A percentile compares a stretch with the other conserved stretches of the same genome.
Evolutionary conservation across 2,329 filamentous ascomycete genomes (phyloP).

Genomic region (Fusarium cicatricum): DNA sequence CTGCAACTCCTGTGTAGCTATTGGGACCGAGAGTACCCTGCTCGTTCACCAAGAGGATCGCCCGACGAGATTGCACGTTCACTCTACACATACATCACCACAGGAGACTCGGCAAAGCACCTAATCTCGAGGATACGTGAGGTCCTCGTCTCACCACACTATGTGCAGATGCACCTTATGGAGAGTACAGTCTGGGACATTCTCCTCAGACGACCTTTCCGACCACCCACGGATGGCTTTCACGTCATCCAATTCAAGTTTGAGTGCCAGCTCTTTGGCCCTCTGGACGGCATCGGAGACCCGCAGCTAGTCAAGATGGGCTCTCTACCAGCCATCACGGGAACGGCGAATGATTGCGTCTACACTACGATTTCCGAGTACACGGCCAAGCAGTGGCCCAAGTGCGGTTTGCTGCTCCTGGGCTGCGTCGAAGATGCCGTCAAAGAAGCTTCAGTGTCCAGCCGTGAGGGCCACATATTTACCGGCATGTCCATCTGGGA

Average conservation of each 20-base stretch:
- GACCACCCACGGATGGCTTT: conserved; percentile 47
- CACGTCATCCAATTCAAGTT: conserved; percentile 49
- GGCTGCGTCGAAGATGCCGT: conserved; percentile 46
- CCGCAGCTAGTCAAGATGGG: conserved; percentile 43
- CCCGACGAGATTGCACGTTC: conserved; percentile 48
- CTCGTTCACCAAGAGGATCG: conserved; percentile 45
- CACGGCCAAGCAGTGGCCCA: conserved; percentile 44
- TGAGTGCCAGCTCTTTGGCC: conserved; percentile 46
- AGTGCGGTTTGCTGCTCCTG: conserved; percentile 43
- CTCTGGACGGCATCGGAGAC: conserved; percentile 42
- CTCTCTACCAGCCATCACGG: conserved; percentile 46
- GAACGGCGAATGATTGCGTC: conserved; percentile 46
- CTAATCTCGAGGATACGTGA: conserved; percentile 44
- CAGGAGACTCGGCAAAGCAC: conserved; percentile 41
- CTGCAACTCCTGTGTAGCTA: conserved; percentile 49
- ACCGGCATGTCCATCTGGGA: conserved; percentile 50
- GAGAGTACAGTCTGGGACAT: conserved; percentile 50
- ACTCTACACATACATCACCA: conserved; percentile 42
- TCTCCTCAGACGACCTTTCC: conserved; percentile 42
- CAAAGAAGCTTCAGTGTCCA: conserved; percentile 39
- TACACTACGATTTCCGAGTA: conserved; percentile 48
- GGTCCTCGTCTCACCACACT: conserved; percentile 46
- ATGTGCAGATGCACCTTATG: conserved; percentile 50
- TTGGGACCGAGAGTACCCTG: conserved; percentile 48
- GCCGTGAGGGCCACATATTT: conserved; percentile 37